Evolutionary conservation across 805 yeast species (phyloP).

Genomic region (Ogataea angusta): DNA sequence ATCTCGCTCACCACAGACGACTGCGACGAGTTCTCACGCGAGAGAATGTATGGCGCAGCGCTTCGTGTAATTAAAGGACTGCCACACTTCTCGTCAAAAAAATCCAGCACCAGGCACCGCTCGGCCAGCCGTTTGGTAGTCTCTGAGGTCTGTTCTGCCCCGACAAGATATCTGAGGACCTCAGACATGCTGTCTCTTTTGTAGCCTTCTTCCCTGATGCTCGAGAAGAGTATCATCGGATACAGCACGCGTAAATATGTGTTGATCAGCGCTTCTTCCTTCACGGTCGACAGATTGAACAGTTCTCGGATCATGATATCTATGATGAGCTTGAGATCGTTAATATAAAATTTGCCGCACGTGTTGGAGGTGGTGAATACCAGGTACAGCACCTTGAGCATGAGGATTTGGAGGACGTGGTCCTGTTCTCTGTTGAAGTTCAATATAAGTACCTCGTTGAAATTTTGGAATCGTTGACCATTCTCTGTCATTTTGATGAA

Average conservation of each 20-base stretch:
- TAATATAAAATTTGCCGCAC: conserved; percentile 67
- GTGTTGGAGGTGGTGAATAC: conserved; percentile 67
- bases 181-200: conserved; percentile 52
- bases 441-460: conserved; percentile 68
- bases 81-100: conserved; percentile 11
- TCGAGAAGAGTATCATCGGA: conserved; percentile 67
- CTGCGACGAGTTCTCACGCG: conserved; percentile 14
- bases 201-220: conserved; percentile 53
- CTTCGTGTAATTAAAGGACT: neutral
- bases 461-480: conserved; percentile 44
- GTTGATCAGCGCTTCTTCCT: conserved; percentile 56
- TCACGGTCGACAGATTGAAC: conserved; percentile 55
- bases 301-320: conserved; percentile 83
- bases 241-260: conserved; percentile 71
- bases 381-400: conserved; percentile 72
- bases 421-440: conserved; percentile 77
- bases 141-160: conserved; percentile 35
- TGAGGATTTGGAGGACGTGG: conserved; percentile 67
- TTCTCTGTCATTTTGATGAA: conserved; percentile 49
- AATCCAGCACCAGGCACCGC: conserved; percentile 32
- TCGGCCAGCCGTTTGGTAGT: conserved; percentile 42
- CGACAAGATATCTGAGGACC: conserved; percentile 46
- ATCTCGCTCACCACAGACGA: conserved; percentile 17
- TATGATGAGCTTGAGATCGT: conserved; percentile 78
- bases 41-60: conserved; percentile 2